Evolutionary conservation across 2,329 filamentous ascomycete species (phyloP), one percentile per base, ranked within the genome.

Genomic region (Microthyrium microscopicum): DNA sequence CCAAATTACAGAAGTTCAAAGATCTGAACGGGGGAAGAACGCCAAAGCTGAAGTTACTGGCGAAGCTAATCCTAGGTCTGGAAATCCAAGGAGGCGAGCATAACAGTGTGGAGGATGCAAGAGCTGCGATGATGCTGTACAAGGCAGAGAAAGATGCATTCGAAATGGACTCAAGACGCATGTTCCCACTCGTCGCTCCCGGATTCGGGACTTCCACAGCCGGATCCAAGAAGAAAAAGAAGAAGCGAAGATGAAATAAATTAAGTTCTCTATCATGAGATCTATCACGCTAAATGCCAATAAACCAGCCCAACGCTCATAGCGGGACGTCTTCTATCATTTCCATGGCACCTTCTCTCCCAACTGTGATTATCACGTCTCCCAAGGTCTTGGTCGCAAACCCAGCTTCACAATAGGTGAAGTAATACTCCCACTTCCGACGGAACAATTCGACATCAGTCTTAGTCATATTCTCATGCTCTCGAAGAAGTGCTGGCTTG

Each of bases 81-180:
- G 62, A 65, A 37, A 74, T 75, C 19, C 71, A 75, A 46, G 58
- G 57, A 4, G 69, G 68, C 2, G 63, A 66, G 39, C 71, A 76
- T 57, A 69, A 63, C 34, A 70, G 65, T 45, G 60, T 76, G 35
- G 71, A 75, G 46, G 89, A 98, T 61, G 89, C 89, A 2, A 65
- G 83, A 43, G 83, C 81, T 4, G 77, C 84, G 1, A 95, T 98
- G 84, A 59, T 87, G 36, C 58, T 98, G 26, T 95, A 92, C 49
- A 68, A 80, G 40, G 70, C 73, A 42, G 72, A 84, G 51, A 95
- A 94, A 58, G 64, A 74, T 13, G 78, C 67, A 1, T 94, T 98
- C 49, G 89, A 95, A 50, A 61, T n/a, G 41, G 40, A 24, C 42
- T 39, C 20, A 26, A 41, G 17, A 39, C 38, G 11, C 40, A 42